Percentiles rank a stretch among this genome's conserved stretches.
These are phyloP conservation scores for Macadamia integrifolia DNA, from an alignment of 164 flowering plant species.

Conservation along the genomic window DNA sequence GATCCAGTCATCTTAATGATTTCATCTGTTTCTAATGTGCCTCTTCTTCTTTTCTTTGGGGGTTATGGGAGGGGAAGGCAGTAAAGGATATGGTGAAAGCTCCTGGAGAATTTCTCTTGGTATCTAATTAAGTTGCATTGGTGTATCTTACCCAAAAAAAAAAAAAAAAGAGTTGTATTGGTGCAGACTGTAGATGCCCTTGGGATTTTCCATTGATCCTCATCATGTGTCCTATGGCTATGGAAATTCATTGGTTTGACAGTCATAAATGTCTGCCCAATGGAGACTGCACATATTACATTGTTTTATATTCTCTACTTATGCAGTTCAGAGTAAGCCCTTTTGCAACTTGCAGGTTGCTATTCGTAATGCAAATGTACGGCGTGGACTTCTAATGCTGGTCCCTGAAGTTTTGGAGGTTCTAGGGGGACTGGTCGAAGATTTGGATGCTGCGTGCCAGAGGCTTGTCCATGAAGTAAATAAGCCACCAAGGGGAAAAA, in stretches of 20 bases:
- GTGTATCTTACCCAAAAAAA: background rate
- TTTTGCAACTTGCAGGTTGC: slow-evolving; percentile 46
- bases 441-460: slow-evolving; percentile 70
- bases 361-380: slow-evolving; percentile 59
- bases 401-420: slow-evolving; percentile 87
- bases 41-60: background rate
- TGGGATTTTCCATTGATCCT: background rate
- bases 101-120: background rate
- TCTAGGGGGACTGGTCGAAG: slow-evolving; percentile 73
- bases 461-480: slow-evolving; percentile 78
- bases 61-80: background rate
- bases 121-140: background rate
- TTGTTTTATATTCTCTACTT: too few relatives aligned
- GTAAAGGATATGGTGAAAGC: background rate
- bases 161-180: too few relatives aligned
- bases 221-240: background rate
- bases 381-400: slow-evolving; percentile 82
- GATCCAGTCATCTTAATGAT: background rate
- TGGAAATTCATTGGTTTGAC: background rate
- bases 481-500: slow-evolving; percentile 90
- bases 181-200: background rate
- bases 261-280: too few relatives aligned
- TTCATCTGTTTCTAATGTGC: background rate
- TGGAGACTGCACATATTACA: too few relatives aligned
- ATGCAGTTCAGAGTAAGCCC: background rate